Evolutionary conservation across 108 stramenopile species (phyloP), one percentile per base, ranked within the genome.

Genomic region (Bacterosira constricta): DNA sequence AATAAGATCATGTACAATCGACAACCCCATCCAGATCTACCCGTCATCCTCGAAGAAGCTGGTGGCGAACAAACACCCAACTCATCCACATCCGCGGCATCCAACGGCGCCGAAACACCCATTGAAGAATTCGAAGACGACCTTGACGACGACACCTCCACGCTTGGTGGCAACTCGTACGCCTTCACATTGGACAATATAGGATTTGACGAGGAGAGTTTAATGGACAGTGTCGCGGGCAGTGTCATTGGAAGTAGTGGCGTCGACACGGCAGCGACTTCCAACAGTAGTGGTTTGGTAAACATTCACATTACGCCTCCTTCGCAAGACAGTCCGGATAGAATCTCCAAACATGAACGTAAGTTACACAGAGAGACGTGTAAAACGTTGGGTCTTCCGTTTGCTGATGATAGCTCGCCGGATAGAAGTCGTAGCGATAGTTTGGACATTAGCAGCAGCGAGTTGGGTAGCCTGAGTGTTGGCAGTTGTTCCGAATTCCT

Each of bases 181-280:
- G 60, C 75, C 17, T 76, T 76, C 61, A 67, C 75, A 17, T 58
- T 76, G 18, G 75, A 76, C 34, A 66, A 66, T 13, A 51, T 76
- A 13, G 75, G 75, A 18, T 76, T 67, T 26, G 75, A 76, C 39
- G 75, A 76, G 37, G 75, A 76, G 46, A 61, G 59, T 25, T n/a
- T n/a, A n/a, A n/a, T n/a, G n/a, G n/a, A n/a, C n/a, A 52, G 50
- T 15, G 6, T 66, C 25, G 27, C 35, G 27, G 36, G 45, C 30
- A 51, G 64, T 21, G 53, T 54, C 12, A 29, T 17, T 7, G 36
- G 55, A 3, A 56, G 29, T 7, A 18, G n/a, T 18, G 20, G 34
- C 55, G 32, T 56, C 36, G 36, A 13, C 7, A 32, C 32, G 55
- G 6, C 55, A 6, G 10, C 20, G 32, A 20, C 3, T 29, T n/a